Percentiles rank a stretch among this genome's conserved stretches.
These are phyloP conservation scores for Kluyveromyces marxianus DNA, from an alignment of 1,139 yeast species.

Conservation along the genomic window DNA sequence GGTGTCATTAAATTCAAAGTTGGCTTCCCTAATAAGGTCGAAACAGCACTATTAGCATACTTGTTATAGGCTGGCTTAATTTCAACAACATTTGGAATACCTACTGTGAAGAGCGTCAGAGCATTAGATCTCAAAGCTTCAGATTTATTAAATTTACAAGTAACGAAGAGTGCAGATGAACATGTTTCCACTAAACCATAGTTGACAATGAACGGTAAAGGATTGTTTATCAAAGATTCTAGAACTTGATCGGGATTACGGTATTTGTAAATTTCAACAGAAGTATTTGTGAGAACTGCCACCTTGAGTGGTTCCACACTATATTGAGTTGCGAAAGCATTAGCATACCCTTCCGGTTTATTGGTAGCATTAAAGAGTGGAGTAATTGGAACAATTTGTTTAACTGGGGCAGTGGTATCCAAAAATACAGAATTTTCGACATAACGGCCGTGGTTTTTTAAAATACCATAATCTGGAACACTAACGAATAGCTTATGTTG, in stretches of 20 bases:
- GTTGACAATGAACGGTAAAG: constrained; percentile 42
- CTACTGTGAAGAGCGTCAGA: constrained; percentile 33
- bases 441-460: constrained; percentile 62
- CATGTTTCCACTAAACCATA: constrained; percentile 75
- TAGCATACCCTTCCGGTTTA: constrained; percentile 73
- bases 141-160: constrained; percentile 63
- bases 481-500: constrained; percentile 55
- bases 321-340: constrained; percentile 80
- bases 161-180: constrained; percentile 74
- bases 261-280: constrained; percentile 68
- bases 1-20: constrained; percentile 19
- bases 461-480: constrained; percentile 76
- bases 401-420: constrained; percentile 57
- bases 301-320: constrained; percentile 54
- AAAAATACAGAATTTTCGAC: constrained; percentile 79
- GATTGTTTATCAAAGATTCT: constrained; percentile 54
- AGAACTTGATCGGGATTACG: constrained; percentile 75
- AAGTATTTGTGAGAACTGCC: constrained; percentile 75
- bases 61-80: constrained; percentile 32
- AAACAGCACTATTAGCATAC: constrained; percentile 24
- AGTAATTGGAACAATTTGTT: constrained; percentile 63
- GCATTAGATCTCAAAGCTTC: constrained; percentile 40
- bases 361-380: constrained; percentile 65
- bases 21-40: constrained; percentile 23
- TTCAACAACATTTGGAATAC: constrained; percentile 33